Base-by-base conservation (phyloP, 1,284 basidiomycete genomes). In the Puccinia sorghi region DNA sequence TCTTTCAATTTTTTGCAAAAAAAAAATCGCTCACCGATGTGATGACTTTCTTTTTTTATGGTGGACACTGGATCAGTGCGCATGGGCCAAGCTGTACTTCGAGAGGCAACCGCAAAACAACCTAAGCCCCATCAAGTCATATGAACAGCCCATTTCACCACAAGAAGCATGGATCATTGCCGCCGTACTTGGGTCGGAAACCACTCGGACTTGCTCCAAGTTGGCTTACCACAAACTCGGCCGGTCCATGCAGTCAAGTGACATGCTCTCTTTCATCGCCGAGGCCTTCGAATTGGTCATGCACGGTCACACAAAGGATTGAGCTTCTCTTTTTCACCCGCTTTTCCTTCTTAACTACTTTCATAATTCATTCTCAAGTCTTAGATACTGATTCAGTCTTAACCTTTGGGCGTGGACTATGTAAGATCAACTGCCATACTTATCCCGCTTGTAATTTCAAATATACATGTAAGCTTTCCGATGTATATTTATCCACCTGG, bases 221-320 rank as follows among this genome's bases (percentile, higher is more conserved):
- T 85, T 88, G 27, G 93, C 92, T 2, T 99, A 93, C 83, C 84
- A 85, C 66, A 89, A 89, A 82, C 87, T 90, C 81, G 92, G 92
- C 0, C 87, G 96, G 81, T 90, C 91, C 76, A 90, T 97, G 82
- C 89, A 97, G 56, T 96, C 96, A 0, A 88, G 93, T 82, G 96
- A 98, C 82, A 90, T 98, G 88, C 79, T 86, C 20, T 80, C 82
- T 4, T 83, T 84, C 63, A 83, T 86, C 15, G 85, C 84, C 0
- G 52, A 67, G 0, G 84, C 85, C n/a, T 86, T 85, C 74, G 82
- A 85, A 50, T 78, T 82, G 77, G 81, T 82, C 39, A 72, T 72
- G 67, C 50, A 70, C 48, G 67, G 67, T 11, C 67, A 70, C 46
- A 50, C 67, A 11, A 70, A 70, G 20, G 50, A 70, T 52, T 43